Evolutionary conservation across 2,329 filamentous ascomycete species (phyloP).

Genomic region (Leptographium wingfieldii): DNA sequence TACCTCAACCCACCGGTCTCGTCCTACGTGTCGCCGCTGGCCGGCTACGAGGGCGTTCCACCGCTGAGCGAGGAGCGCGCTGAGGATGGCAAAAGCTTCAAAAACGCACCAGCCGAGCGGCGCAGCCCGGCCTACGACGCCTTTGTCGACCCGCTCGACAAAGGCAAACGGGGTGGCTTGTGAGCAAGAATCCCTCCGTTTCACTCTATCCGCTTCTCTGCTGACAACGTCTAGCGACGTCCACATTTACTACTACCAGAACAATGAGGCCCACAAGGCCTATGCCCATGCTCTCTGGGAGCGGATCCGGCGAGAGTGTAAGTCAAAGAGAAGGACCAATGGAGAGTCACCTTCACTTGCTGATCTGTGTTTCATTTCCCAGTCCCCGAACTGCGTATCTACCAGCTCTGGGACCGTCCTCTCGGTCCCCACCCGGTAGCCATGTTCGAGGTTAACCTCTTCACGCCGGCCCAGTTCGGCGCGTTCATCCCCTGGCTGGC

Average conservation of each 20-base stretch:
- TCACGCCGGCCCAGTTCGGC: conserved; percentile 76
- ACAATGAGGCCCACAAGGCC: conserved; percentile 45
- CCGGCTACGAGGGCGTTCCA: conserved; percentile 43
- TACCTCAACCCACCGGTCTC: conserved; percentile 11
- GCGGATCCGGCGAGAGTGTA: conserved; percentile 69
- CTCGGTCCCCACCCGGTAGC: conserved; percentile 71
- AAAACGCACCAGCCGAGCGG: conserved; percentile 49
- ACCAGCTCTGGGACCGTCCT: conserved; percentile 62
- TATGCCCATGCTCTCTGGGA: conserved; percentile 66
- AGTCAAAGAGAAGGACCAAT: conserved; percentile 12
- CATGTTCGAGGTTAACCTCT: conserved; percentile 90
- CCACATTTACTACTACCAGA: conserved; percentile 71
- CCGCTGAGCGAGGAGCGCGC: conserved; percentile 45
- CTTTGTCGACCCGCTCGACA: conserved; percentile 57
- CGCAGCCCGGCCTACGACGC: conserved; percentile 56
- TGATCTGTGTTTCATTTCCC: background rate
- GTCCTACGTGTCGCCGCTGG: conserved; percentile 42
- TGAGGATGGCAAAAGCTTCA: conserved; percentile 65
- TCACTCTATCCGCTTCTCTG: background rate
- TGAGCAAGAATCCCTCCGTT: conserved; percentile 20
- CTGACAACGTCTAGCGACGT: conserved; percentile 42
- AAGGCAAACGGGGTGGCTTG: conserved; percentile 59
- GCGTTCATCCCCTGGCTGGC: conserved; percentile 80
- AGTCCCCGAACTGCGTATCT: conserved; percentile 80
- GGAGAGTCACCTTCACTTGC: background rate